Conservation (phyloP, 2,329 filamentous ascomycete genomes). For the Scedosporium apiospermum region DNA sequence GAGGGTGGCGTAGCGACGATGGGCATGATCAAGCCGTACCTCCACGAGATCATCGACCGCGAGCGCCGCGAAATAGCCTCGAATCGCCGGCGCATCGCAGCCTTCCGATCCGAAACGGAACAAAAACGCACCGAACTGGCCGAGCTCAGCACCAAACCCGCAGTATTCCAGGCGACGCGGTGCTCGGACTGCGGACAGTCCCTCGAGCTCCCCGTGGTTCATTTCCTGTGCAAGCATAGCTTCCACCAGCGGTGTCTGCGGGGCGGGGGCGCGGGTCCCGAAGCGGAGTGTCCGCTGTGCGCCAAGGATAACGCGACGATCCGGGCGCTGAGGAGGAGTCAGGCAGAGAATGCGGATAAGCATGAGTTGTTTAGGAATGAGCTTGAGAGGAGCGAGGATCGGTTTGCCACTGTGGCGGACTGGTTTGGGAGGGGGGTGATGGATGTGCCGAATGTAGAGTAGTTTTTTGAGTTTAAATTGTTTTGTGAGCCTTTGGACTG, state of each 20-base stretch:
- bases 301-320: conserved; percentile 79
- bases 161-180: conserved; percentile 81
- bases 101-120: conserved; percentile 76
- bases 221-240: conserved; percentile 94
- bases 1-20: conserved; percentile 72
- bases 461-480: background rate
- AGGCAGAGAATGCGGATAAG: conserved; percentile 75
- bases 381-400: conserved; percentile 65
- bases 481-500: too few species aligned
- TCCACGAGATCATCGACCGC: conserved; percentile 77
- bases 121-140: conserved; percentile 69
- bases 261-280: conserved; percentile 35
- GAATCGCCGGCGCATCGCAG: conserved; percentile 73
- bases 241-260: conserved; percentile 86
- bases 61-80: conserved; percentile 75
- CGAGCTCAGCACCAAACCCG: conserved; percentile 68
- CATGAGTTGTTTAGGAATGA: conserved; percentile 86
- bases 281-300: conserved; percentile 80
- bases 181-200: conserved; percentile 72
- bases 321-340: conserved; percentile 72
- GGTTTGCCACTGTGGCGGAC: conserved; percentile 84
- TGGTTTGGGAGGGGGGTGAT: conserved; percentile 95
- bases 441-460: conserved; percentile 21
- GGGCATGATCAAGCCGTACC: conserved; percentile 92
- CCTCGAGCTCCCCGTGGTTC: conserved; percentile 81